phyloP scores from a whole-genome alignment of 129 eudicot species.

The Kitagawia praeruptora region DNA sequence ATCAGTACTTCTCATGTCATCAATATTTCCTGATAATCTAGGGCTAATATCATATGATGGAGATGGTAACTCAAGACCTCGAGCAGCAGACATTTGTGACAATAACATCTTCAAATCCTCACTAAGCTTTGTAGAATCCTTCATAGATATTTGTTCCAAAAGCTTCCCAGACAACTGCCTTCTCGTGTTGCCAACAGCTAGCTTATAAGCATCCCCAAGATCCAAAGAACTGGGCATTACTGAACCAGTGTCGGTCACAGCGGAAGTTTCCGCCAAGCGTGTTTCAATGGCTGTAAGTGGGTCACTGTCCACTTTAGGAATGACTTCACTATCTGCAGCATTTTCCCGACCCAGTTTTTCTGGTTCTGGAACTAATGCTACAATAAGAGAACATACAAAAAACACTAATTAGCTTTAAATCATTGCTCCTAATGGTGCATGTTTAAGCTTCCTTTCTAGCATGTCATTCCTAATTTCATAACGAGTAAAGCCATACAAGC shows the following conservation, averaged over 20 bases:
- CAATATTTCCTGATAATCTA: constrained; percentile 48
- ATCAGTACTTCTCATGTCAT: constrained; percentile 43
- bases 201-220: constrained; percentile 92
- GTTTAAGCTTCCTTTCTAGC: background rate
- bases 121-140: constrained; percentile 50
- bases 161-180: constrained; percentile 76
- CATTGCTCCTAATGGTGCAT: background rate
- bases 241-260: constrained; percentile 25
- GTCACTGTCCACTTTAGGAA: constrained; percentile 9
- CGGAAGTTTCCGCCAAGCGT: constrained; percentile 14
- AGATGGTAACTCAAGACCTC: constrained; percentile 34
- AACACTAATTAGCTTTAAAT: background rate
- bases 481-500: background rate
- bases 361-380: constrained; percentile 23
- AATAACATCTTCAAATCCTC: constrained; percentile 65
- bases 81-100: constrained; percentile 55
- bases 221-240: constrained; percentile 45
- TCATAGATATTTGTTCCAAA: constrained; percentile 57
- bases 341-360: constrained; percentile 20
- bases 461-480: background rate
- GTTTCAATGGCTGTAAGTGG: constrained; percentile 9
- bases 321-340: constrained; percentile 16
- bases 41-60: constrained; percentile 52
- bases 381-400: constrained; percentile 8
- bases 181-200: constrained; percentile 62